Evolutionary conservation across 495 filamentous ascomycete species (phyloP), one percentile per base, ranked within the genome.

Genomic region (Aspergillus baeticus): DNA sequence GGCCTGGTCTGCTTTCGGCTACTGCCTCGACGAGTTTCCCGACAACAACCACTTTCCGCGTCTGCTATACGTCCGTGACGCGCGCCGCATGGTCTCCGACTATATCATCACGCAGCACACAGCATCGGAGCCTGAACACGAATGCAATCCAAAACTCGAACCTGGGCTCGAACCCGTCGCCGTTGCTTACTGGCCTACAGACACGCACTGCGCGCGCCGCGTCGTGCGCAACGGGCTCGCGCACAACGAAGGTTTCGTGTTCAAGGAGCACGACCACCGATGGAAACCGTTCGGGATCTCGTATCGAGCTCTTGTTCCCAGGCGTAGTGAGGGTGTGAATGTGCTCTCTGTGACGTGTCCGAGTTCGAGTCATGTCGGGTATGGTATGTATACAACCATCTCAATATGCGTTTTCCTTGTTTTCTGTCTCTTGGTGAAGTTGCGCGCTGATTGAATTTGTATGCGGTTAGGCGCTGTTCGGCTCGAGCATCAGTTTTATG

Each of bases 31-130:
- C 3, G 41, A 44, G 21, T 44, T 44, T 17, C 41, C 14, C 2
- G 41, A 44, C 11, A 44, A 44, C 41, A 21, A 21, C 41, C 41
- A 44, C 41, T 44, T 44, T 11, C 41, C 41, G n/a, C 41, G 41
- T 11, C 41, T 11, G 1, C 41, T 44, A 11, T 44, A 44, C 41
- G 22, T 44, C 41, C 41, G 41, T 11, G 41, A 44, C 8, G 41
- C 41, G 8, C 41, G 41, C 8, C 14, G 41, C 1, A 44, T 44
- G 41, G 41, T 44, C 14, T 44, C 41, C 2, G 41, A 44, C 41
- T 44, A 44, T 17, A 17, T 44, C 1, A 44, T 44, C 41, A 44
- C 41, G n/a, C 41, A 44, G 41, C 41, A 44, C 18, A 44, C 41
- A 11, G 41, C 41, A 44, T 44, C 41, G n/a, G 41, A 44, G 41